Base-by-base conservation (phyloP, 2,329 filamentous ascomycete species). In the Ambrosiella xylebori region DNA sequence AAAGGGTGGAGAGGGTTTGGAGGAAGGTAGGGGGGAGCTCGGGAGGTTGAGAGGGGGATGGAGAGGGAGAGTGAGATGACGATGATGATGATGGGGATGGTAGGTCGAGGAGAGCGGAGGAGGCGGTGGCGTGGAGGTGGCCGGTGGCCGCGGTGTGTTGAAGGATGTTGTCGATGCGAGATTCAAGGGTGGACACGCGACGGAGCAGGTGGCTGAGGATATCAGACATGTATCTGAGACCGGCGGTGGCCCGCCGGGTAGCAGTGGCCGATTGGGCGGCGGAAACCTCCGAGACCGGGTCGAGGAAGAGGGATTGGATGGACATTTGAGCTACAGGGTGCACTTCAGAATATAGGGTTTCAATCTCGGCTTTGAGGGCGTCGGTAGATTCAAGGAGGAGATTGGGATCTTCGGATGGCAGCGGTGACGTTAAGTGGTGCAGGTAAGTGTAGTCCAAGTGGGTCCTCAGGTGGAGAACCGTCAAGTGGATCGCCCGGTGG, bases 291-390 rank as follows among this genome's bases (percentile, higher is more conserved):
- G 6, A 3, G 40, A 15, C 17, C 15, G 15, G 51, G 35, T 27
- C 19, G 39, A 84, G 72, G 63, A 82, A 76, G 65, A 85, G 80
- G 63, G 84, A 78, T 62, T 86, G 81, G 0, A 82, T 74, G 0
- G 83, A 80, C 79, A 88, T 87, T 61, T 85, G 79, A 6, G 82
- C 78, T 1, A 88, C 80, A 0, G 83, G 79, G 0, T 84, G 70
- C 45, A 88, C 81, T 65, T 88, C 85, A 0, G 81, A 72, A 63
- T 85, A 83, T 2, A 88, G 71, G 3, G 82, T 85, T 62, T 86
- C 81, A 0, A 88, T 71, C 64, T 87, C 84, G 38, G 78, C 76
- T 63, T 82, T 77, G 1, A 85, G 66, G 2, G 75, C 72, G 12
- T 69, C 70, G 8, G 76, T 72, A 3, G 40, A 50, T 35, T 60